Percentiles rank a stretch among this genome's conserved stretches.
Conservation (phyloP, 2,329 filamentous ascomycete species). For the Scytalidium sp. region DNA sequence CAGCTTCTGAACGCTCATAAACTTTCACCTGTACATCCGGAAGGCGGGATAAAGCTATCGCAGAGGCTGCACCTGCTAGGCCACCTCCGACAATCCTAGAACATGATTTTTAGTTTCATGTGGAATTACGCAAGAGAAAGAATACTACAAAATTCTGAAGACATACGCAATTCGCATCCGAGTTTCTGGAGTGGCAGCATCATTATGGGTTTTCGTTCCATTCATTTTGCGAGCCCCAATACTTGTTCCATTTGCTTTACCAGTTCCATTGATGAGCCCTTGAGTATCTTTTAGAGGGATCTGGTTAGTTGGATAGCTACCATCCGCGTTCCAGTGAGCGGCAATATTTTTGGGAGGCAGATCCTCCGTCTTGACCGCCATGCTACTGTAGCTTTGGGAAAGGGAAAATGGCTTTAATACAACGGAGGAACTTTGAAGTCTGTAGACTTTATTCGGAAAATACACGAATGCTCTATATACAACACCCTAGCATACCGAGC, state of each 20-base stretch:
- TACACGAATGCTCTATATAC: too few relatives aligned
- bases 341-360: not conserved
- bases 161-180: not conserved
- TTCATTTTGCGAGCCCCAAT: too few relatives aligned
- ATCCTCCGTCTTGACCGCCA: not conserved
- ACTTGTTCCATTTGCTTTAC: not conserved
- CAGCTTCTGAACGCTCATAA: not conserved
- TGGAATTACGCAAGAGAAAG: not conserved
- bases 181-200: not conserved
- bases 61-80: not conserved
- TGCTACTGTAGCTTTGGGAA: too few relatives aligned
- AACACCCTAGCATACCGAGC: too few relatives aligned
- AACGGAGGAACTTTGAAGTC: too few relatives aligned
- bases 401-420: too few relatives aligned
- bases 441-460: too few relatives aligned
- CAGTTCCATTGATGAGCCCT: not conserved
- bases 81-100: not conserved
- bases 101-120: too few relatives aligned
- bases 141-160: not conserved
- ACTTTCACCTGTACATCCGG: not conserved
- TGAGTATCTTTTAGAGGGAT: not conserved
- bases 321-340: not conserved
- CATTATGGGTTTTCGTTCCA: not conserved
- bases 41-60: not conserved
- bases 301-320: not conserved